These are phyloP conservation scores for Penicillium sp. DNA, from an alignment of 2,329 filamentous ascomycete genomes.

Conservation along the genomic window DNA sequence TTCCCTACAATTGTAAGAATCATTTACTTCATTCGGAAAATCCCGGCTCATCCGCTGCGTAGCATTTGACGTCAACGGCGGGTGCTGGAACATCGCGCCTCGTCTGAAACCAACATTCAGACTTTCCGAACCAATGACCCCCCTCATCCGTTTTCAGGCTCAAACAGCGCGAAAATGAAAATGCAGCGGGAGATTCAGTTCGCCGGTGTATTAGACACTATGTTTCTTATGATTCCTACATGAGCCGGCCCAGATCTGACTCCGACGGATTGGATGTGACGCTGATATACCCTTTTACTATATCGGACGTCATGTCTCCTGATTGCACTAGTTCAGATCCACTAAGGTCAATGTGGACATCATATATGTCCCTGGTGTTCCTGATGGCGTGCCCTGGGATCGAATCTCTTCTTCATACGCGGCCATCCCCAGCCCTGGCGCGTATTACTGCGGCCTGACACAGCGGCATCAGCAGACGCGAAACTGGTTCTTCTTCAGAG, in stretches of 20 bases:
- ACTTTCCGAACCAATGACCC: constrained; percentile 10
- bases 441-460: neutral
- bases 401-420: neutral
- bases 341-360: too few species aligned
- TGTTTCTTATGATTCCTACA: neutral
- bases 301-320: constrained; percentile 1
- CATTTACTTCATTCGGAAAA: neutral
- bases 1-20: neutral
- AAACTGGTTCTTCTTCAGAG: neutral
- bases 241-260: neutral
- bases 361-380: constrained; percentile 1
- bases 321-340: neutral
- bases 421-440: neutral
- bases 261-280: constrained; percentile 5
- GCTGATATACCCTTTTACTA: neutral
- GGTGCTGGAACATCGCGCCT: constrained; percentile 19
- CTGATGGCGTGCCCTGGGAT: neutral
- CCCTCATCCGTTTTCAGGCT: constrained; percentile 4
- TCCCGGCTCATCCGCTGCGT: constrained; percentile 4
- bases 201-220: neutral
- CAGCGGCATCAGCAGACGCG: neutral
- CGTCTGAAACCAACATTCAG: constrained; percentile 17
- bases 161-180: constrained; percentile 1
- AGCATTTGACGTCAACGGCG: constrained; percentile 23
- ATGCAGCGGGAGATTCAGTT: neutral